These are phyloP conservation scores for Myxozyma mucilagina DNA, from an alignment of 805 yeast genomes.

Conservation along the genomic window DNA sequence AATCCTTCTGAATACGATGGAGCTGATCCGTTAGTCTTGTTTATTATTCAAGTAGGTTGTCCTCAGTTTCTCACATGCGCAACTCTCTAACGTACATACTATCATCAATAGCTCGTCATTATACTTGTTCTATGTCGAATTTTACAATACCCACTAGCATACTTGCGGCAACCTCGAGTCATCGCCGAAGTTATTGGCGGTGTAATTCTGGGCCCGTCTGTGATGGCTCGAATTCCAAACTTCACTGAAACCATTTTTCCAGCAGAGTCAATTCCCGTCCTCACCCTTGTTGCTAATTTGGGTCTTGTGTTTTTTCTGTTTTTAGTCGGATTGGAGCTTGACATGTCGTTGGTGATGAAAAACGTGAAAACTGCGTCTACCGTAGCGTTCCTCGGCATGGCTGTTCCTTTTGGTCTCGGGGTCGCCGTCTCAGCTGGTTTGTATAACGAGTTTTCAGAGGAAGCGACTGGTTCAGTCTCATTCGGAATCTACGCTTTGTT, in stretches of 20 bases:
- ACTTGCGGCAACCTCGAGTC: constrained; percentile 71
- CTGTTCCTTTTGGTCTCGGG: constrained; percentile 78
- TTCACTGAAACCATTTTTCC: constrained; percentile 70
- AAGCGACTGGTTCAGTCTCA: constrained; percentile 43
- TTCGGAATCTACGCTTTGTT: constrained; percentile 78
- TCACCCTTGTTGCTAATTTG: constrained; percentile 67
- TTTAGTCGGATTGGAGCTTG: constrained; percentile 79
- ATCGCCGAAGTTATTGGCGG: constrained; percentile 82
- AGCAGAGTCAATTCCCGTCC: constrained; percentile 57
- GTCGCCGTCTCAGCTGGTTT: constrained; percentile 69
- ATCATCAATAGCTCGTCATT: constrained; percentile 41
- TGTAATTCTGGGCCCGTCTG: constrained; percentile 72
- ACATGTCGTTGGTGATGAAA: constrained; percentile 60
- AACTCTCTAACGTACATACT: not conserved
- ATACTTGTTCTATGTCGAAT: constrained; percentile 56
- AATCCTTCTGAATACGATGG: constrained; percentile 65
- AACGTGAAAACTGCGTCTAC: constrained; percentile 61
- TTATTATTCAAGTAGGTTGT: constrained; percentile 63
- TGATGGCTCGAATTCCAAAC: constrained; percentile 66
- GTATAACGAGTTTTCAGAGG: constrained; percentile 48
- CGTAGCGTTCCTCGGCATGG: constrained; percentile 72
- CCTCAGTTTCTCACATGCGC: not conserved
- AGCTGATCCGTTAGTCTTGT: constrained; percentile 63
- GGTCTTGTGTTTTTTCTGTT: constrained; percentile 76
- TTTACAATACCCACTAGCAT: constrained; percentile 60